A percentile compares a stretch with the other conserved stretches of the same genome.
Conservation (phyloP, 768 basidiomycete genomes). For the Boletus tomentosulus region DNA sequence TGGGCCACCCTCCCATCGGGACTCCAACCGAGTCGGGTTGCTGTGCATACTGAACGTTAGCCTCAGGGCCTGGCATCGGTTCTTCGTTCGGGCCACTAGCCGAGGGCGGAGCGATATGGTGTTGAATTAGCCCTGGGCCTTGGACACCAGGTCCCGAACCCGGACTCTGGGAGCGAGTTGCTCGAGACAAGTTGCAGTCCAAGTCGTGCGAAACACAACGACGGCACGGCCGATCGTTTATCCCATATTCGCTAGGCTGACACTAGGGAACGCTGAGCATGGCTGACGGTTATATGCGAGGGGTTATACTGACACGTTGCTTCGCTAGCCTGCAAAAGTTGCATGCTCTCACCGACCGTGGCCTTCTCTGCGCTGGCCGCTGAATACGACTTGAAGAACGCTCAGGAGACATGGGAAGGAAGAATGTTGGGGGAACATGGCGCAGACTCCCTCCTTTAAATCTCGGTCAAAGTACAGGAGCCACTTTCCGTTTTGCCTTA, state of each 20-base stretch:
- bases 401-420: constrained; percentile 13
- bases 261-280: constrained; percentile 16
- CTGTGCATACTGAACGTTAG: constrained; percentile 5
- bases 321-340: constrained; percentile 16
- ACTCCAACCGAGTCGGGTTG: constrained; percentile 1
- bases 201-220: constrained; percentile 16
- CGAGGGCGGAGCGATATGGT: background rate
- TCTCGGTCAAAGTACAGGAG: constrained; percentile 7
- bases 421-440: constrained; percentile 6
- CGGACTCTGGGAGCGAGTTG: constrained; percentile 22
- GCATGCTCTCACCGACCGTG: constrained; percentile 16
- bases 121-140: constrained; percentile 6
- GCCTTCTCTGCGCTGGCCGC: constrained; percentile 11
- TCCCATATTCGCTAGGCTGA: constrained; percentile 13
- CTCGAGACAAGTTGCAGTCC: constrained; percentile 12
- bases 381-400: constrained; percentile 6
- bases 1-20: constrained; percentile 3
- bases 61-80: background rate
- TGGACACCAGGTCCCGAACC: constrained; percentile 8
- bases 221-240: constrained; percentile 16
- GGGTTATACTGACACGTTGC: constrained; percentile 13
- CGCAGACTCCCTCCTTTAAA: constrained; percentile 15
- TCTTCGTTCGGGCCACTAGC: constrained; percentile 8
- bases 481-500: constrained; percentile 3
- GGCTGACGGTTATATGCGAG: background rate